These are phyloP conservation scores for Picochlorum sp. DNA, from an alignment of 139 green algal species.

Conservation along the genomic window DNA sequence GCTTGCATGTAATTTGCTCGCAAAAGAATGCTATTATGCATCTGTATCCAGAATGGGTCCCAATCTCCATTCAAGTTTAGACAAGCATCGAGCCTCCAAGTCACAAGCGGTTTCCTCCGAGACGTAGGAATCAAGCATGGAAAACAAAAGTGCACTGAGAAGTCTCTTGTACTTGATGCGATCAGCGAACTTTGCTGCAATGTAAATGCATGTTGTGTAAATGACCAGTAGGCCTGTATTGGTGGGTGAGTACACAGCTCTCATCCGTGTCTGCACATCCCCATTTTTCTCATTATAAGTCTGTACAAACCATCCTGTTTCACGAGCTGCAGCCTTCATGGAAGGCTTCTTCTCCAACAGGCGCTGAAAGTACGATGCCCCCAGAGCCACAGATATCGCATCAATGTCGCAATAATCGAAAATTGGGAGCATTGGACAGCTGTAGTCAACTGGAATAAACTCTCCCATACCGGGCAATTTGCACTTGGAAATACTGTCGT, in stretches of 20 bases:
- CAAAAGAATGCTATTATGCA: too few species aligned
- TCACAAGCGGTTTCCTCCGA: neutral
- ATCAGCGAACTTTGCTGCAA: constrained; percentile 2
- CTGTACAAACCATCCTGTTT: neutral
- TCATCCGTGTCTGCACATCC: neutral
- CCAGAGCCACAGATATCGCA: constrained; percentile 13
- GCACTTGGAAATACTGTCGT: neutral
- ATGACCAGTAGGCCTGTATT: neutral
- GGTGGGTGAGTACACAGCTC: neutral
- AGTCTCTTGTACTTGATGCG: neutral
- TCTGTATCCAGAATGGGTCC: neutral
- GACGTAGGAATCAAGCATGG: neutral
- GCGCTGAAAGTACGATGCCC: constrained; percentile 24
- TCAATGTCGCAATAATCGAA: constrained; percentile 4
- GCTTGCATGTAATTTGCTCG: too few species aligned
- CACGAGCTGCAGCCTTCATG: constrained; percentile 6
- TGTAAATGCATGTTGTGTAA: neutral
- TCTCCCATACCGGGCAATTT: neutral
- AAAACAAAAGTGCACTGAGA: neutral
- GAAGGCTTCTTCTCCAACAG: neutral
- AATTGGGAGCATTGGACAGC: constrained; percentile 1
- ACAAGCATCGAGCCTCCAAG: neutral
- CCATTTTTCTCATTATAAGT: neutral
- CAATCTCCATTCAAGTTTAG: neutral
- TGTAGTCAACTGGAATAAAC: neutral